Base-by-base conservation (phyloP, 176 grass and related monocot genomes). In the Otatea glauca region DNA sequence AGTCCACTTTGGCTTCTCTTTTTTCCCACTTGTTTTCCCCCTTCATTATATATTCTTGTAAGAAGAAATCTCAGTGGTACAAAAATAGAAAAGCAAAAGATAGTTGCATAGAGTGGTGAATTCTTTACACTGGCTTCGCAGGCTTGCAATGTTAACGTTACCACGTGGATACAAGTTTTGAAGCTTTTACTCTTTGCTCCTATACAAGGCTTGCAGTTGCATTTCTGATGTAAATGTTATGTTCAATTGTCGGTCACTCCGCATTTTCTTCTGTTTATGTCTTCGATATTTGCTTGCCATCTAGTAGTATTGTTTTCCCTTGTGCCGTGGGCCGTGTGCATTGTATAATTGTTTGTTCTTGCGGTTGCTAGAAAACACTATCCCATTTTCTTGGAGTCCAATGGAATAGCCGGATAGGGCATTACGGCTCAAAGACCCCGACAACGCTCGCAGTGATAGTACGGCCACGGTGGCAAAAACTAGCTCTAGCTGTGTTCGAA, bases 1-100 rank as follows among this genome's bases (percentile, higher is more conserved):
- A 83, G 80, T 74, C 68, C 27, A 63, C 63, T 74, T 84, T 82
- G 51, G 77, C 20, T 61, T 58, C 62, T 38, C 23, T 24, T 13
- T 76, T 67, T 44, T 3, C 41, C 48, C 49, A 43, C 41, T 54
- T 89, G 18, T 84, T 75, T 83, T 32, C 29, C 51, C 63, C 6
- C 38, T 65, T 78, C 58, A 83, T 79, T 72, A 89, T 77, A 79
- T 93, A 77, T 86, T 93, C 67, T 91, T 93, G 94, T 96, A 93
- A 91, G 91, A 88, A 81, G 70, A 89, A 89, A 93, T 70, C 84
- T 91, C 88, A 83, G 77, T 87, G 78, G 65, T 85, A 87, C 75
- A 92, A 41, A 68, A 34, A 88, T 77, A 87, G 76, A 88, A 84
- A 89, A 88, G 71, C 43, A 71, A 75, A 89, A 87, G 71, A 93